Conservation (phyloP, 345 rosid species). For the Linum usitatissimum region DNA sequence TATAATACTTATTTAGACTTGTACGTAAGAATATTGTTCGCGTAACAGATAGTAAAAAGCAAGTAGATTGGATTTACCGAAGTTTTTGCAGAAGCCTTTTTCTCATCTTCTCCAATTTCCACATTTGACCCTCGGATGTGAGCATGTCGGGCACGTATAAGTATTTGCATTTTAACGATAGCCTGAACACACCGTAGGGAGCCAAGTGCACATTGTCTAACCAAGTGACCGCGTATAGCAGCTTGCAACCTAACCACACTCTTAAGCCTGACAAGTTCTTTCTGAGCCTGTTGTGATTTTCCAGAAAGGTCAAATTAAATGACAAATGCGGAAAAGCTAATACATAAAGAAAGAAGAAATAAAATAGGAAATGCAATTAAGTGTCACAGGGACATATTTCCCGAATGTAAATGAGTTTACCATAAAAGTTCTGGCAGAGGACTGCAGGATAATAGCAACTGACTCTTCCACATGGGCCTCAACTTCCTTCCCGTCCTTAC, state of each 20-base stretch:
- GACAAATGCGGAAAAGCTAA: neutral
- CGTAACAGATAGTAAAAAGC: neutral
- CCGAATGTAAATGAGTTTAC: slow-evolving; percentile 19
- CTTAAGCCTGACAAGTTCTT: slow-evolving; percentile 51
- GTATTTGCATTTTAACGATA: slow-evolving; percentile 76
- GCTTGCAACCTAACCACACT: slow-evolving; percentile 82
- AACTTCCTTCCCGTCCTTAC: slow-evolving; percentile 21
- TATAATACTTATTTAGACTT: no score
- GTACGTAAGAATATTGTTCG: no score
- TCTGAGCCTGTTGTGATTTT: slow-evolving; percentile 41
- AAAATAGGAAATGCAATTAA: no score
- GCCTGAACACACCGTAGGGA: slow-evolving; percentile 83
- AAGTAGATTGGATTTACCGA: slow-evolving; percentile 32
- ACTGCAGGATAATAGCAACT: slow-evolving; percentile 39
- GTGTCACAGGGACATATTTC: neutral
- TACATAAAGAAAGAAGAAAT: no score
- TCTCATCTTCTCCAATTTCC: slow-evolving; percentile 15
- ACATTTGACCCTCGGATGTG: slow-evolving; percentile 20
- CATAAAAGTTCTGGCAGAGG: slow-evolving; percentile 48
- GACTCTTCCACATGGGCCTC: slow-evolving; percentile 33
- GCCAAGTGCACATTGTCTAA: slow-evolving; percentile 78
- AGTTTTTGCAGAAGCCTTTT: slow-evolving; percentile 21
- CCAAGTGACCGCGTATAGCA: slow-evolving; percentile 82
- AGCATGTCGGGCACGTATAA: slow-evolving; percentile 66
- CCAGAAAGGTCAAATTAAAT: neutral